Evolutionary conservation across 1,139 yeast species (phyloP), one percentile per base, ranked within the genome.

Genomic region (Chernovozyma sophiae-reginae): DNA sequence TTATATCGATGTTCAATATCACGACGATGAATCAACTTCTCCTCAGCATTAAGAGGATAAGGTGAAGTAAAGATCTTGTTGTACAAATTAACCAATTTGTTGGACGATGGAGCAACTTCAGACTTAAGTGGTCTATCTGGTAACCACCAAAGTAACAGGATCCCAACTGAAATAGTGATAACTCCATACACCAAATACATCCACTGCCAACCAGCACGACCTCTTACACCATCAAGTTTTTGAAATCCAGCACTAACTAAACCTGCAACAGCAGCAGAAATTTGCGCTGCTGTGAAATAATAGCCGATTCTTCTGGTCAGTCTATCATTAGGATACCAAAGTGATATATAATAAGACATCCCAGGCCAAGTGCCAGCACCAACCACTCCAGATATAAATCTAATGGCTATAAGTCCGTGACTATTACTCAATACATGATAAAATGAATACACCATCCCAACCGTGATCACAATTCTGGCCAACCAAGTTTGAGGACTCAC

Each of bases 281-380:
- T 61, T 60, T 87, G 96, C 0, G 96, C 95, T 14, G 96, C 96
- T 2, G 95, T 86, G 58, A 82, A 87, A 58, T 87, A 87, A 62
- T 84, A 86, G 2, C 96, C 96, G 44, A 87, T 84, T 52, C 96
- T 68, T 46, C 79, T 73, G 3, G 95, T 85, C 46, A 81, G 76
- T 41, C 94, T 69, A 35, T 84, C 81, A 37, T 81, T 76, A 1
- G 96, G 96, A 52, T 87, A 87, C 94, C 95, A 87, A 48, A 86
- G 66, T 1, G 90, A 77, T 31, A 87, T 71, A 51, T 86, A 87
- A 60, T 86, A 86, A 18, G 90, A 81, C 81, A 87, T 69, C 10
- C 96, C 96, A 1, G 96, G 96, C 96, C 96, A 87, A 3, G 89
- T 80, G 27, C 96, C 96, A 10, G 96, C 95, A 35, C 89, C 89